These are phyloP conservation scores for Fusarium floridanum DNA, from an alignment of 2,329 filamentous ascomycete genomes.

Conservation along the genomic window DNA sequence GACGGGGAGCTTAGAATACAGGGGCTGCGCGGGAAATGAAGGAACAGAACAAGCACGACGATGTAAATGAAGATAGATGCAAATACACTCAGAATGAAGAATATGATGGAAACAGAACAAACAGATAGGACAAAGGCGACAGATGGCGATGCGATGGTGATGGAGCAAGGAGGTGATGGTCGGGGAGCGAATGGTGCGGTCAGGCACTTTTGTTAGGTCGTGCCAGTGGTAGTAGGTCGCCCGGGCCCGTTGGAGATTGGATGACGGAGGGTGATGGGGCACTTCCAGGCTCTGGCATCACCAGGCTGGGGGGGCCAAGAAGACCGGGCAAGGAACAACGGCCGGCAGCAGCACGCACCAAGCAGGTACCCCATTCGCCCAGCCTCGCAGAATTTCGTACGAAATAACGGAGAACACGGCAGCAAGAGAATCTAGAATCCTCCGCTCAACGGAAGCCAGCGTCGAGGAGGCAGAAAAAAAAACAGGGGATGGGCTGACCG, in stretches of 20 bases:
- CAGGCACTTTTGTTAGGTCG: constrained; percentile 40
- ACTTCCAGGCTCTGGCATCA: constrained; percentile 1
- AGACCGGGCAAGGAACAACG: constrained; percentile 20
- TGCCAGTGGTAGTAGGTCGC: constrained; percentile 15
- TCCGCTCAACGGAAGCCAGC: neutral
- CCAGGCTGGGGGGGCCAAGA: neutral
- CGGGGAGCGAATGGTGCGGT: constrained; percentile 41
- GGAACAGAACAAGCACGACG: constrained; percentile 8
- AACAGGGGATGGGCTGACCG: constrained; percentile 7
- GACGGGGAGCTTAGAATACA: constrained; percentile 32
- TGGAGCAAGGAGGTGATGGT: constrained; percentile 38
- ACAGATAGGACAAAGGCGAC: constrained; percentile 12
- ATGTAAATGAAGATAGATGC: constrained; percentile 3
- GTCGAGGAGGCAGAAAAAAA: neutral
- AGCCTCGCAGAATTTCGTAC: constrained; percentile 24
- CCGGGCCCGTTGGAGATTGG: constrained; percentile 38
- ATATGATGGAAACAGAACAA: constrained; percentile 28
- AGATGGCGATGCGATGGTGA: constrained; percentile 30
- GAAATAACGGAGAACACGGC: constrained; percentile 9
- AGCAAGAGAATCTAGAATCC: neutral
- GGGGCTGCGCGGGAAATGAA: constrained; percentile 12
- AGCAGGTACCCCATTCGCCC: constrained; percentile 28
- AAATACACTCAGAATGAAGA: constrained; percentile 21
- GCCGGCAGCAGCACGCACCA: constrained; percentile 13
- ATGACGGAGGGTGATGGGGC: constrained; percentile 33